Conservation (phyloP, 345 rosid genomes). For the Turnera subulata region DNA sequence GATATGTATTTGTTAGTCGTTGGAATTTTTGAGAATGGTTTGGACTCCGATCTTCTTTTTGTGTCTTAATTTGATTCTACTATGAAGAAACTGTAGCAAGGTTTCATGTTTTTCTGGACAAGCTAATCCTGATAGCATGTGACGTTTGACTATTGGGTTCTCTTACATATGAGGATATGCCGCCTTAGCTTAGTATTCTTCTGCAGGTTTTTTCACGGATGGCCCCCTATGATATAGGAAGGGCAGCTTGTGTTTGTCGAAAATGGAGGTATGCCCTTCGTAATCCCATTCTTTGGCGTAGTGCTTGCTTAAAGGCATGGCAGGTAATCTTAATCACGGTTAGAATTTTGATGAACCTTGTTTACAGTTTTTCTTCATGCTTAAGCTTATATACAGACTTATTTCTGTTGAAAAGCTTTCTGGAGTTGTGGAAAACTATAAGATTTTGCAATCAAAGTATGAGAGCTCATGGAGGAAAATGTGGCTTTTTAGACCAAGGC, state of each 20-base stretch:
- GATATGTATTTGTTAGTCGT: not conserved
- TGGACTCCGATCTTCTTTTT: too few species aligned
- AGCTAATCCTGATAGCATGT: not conserved
- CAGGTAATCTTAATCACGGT: constrained; percentile 41
- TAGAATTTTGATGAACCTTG: not conserved
- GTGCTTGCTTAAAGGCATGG: constrained; percentile 91
- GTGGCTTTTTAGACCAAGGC: constrained; percentile 93
- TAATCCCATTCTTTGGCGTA: constrained; percentile 88
- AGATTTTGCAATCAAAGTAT: constrained; percentile 65
- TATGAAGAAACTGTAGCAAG: not conserved
- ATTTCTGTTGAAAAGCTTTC: constrained; percentile 36
- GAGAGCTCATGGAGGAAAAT: constrained; percentile 97
- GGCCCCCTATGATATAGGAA: constrained; percentile 81
- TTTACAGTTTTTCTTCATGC: not conserved
- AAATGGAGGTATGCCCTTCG: constrained; percentile 94
- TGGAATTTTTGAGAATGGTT: too few species aligned
- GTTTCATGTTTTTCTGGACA: not conserved
- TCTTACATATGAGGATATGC: not conserved
- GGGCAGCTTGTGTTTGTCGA: constrained; percentile 83
- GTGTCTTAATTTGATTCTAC: too few species aligned
- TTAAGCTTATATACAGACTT: constrained; percentile 6
- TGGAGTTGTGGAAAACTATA: constrained; percentile 83
- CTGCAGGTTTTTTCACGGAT: constrained; percentile 77
- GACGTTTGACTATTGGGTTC: constrained; percentile 2
- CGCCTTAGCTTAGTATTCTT: constrained; percentile 7